Conservation (phyloP, 345 rosid genomes). For the Xanthoceras sorbifolium region DNA sequence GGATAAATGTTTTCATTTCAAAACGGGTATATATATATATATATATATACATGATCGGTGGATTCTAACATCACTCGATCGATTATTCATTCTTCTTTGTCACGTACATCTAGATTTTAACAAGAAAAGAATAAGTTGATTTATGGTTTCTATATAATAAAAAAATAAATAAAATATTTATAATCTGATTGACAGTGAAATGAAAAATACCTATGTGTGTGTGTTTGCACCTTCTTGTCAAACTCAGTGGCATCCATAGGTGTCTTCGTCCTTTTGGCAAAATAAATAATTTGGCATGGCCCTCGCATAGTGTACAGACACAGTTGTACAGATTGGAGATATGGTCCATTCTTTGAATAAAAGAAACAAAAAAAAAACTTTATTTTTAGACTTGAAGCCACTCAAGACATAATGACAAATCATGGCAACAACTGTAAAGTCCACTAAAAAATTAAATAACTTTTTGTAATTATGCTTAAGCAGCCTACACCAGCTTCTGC, state of each 20-base stretch:
- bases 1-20: not conserved
- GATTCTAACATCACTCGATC: too few relatives aligned
- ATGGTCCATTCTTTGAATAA: conserved; percentile 15
- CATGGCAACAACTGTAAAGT: conserved; percentile 45
- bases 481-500: conserved; percentile 7
- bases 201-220: not conserved
- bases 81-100: too few relatives aligned
- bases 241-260: not conserved
- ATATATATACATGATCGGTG: too few relatives aligned
- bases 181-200: too few relatives aligned
- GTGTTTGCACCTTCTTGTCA: not conserved
- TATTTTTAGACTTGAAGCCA: conserved; percentile 10
- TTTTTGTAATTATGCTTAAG: conserved; percentile 20
- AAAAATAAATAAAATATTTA: too few relatives aligned
- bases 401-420: conserved; percentile 20
- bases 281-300: conserved; percentile 16
- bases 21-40: not conserved
- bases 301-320: not conserved
- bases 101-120: too few relatives aligned
- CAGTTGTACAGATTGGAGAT: not conserved
- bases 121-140: too few relatives aligned
- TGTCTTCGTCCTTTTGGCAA: not conserved
- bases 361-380: not conserved
- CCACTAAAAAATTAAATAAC: conserved; percentile 10
- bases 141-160: too few relatives aligned